These are phyloP conservation scores for Inosperma sp. DNA, from an alignment of 768 basidiomycete genomes.

Conservation along the genomic window DNA sequence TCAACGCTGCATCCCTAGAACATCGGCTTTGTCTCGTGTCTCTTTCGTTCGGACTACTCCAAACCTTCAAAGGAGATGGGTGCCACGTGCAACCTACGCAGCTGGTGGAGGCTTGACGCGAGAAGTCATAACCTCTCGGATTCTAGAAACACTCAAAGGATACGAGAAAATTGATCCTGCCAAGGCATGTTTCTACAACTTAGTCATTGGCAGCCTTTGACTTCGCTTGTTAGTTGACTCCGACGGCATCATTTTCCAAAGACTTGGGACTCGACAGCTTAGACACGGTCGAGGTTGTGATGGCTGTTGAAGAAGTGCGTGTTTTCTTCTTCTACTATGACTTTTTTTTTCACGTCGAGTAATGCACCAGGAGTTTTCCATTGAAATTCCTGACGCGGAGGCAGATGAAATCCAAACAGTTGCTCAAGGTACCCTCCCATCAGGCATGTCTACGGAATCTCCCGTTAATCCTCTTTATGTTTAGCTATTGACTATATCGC, in stretches of 20 bases:
- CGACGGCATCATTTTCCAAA: conserved; percentile 61
- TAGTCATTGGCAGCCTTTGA: neutral
- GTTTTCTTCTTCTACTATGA: conserved; percentile 3
- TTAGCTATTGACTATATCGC: conserved; percentile 92
- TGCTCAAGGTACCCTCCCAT: conserved; percentile 65
- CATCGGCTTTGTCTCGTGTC: conserved; percentile 33
- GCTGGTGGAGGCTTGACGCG: conserved; percentile 61
- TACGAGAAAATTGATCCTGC: conserved; percentile 83
- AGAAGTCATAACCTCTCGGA: conserved; percentile 65
- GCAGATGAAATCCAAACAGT: conserved; percentile 93
- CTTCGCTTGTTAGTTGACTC: conserved; percentile 48
- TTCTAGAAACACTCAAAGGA: conserved; percentile 78
- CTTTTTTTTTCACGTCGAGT: conserved; percentile 6
- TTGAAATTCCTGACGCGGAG: conserved; percentile 97
- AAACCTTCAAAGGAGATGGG: conserved; percentile 35
- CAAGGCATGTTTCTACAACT: conserved; percentile 45
- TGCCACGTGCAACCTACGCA: conserved; percentile 54
- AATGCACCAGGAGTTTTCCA: conserved; percentile 75
- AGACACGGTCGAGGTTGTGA: conserved; percentile 96
- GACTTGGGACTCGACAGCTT: conserved; percentile 94
- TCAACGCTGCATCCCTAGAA: conserved; percentile 46
- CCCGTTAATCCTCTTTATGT: conserved; percentile 16
- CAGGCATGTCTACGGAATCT: conserved; percentile 13
- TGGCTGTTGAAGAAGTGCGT: conserved; percentile 92
- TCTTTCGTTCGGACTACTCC: conserved; percentile 35